Conservation (phyloP, 148 eudicot species). For the Heliamphora exappendiculata region DNA sequence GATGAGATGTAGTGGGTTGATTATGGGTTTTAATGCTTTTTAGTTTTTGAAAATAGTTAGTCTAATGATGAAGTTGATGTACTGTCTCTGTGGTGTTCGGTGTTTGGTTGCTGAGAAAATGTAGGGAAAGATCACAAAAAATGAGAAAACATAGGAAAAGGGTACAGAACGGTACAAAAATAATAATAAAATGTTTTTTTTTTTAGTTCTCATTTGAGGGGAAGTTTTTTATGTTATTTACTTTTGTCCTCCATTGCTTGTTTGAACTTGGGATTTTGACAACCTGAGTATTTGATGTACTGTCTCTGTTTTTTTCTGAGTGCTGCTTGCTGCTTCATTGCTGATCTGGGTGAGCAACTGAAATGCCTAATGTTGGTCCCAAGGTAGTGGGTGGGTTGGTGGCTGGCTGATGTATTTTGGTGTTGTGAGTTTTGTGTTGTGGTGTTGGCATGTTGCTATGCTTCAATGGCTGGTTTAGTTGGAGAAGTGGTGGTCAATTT, state of each 20-base stretch:
- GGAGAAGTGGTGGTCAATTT: no score
- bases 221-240: neutral
- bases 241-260: neutral
- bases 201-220: no score
- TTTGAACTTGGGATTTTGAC: neutral
- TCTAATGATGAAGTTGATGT: neutral
- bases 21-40: constrained; percentile 2
- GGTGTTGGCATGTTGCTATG: no score
- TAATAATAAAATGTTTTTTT: neutral
- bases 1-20: neutral
- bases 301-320: no score
- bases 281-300: neutral
- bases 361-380: no score
- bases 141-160: neutral
- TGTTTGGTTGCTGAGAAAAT: neutral
- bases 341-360: no score
- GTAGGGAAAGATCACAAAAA: neutral
- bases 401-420: no score
- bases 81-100: neutral
- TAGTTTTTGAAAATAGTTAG: neutral
- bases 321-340: no score
- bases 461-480: no score
- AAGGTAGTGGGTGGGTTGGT: no score
- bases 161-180: neutral
- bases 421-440: no score